phyloP scores from a whole-genome alignment of 2,329 filamentous ascomycete species.

The Xylaria sp. region DNA sequence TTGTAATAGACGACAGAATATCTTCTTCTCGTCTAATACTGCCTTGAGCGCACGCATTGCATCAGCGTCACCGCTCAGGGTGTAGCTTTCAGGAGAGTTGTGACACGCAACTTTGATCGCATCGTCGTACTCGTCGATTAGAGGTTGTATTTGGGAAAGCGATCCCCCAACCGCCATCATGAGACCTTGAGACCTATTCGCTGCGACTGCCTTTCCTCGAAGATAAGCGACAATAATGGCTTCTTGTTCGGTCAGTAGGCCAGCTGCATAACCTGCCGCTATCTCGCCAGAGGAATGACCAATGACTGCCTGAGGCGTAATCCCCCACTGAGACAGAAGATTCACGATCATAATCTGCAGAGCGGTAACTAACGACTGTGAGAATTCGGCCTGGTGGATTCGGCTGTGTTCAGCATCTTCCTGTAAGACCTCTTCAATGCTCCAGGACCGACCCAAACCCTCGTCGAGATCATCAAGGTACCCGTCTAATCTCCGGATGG shows the following conservation, averaged over 20 bases:
- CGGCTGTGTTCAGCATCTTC: slow-evolving; percentile 18
- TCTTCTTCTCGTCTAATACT: not conserved
- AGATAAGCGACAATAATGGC: slow-evolving; percentile 42
- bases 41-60: slow-evolving; percentile 10
- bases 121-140: not conserved
- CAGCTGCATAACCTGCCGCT: slow-evolving; percentile 39
- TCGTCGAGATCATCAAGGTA: slow-evolving; percentile 22
- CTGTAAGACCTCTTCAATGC: slow-evolving; percentile 22
- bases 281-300: slow-evolving; percentile 53
- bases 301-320: slow-evolving; percentile 43
- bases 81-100: slow-evolving; percentile 26
- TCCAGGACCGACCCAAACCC: not conserved
- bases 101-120: slow-evolving; percentile 25
- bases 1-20: slow-evolving; percentile 17
- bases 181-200: not conserved
- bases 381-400: slow-evolving; percentile 35
- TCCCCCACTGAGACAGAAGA: slow-evolving; percentile 40
- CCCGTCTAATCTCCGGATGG: slow-evolving; percentile 10
- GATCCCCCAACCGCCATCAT: slow-evolving; percentile 21
- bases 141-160: not conserved
- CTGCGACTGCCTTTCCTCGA: slow-evolving; percentile 31
- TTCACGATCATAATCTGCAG: slow-evolving; percentile 44
- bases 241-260: slow-evolving; percentile 38
- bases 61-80: slow-evolving; percentile 23
- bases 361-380: slow-evolving; percentile 36